Evolutionary conservation across 352 stramenopile species (phyloP), one percentile per base, ranked within the genome.

Genomic region (Peronosclerospora sorghi): DNA sequence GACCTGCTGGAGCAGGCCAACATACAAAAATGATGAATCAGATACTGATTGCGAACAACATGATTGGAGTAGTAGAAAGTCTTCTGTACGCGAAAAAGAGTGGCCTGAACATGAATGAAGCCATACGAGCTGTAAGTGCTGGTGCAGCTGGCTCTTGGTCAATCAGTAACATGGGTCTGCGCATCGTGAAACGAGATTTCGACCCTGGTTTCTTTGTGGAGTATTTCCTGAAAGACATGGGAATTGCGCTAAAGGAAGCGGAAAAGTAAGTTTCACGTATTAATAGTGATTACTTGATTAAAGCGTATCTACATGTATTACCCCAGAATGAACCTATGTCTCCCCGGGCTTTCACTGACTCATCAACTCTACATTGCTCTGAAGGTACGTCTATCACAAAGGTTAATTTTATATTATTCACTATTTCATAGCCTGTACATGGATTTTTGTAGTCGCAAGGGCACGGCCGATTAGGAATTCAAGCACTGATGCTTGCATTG

Each of bases 21-120:
- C 76, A 93, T 51, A 94, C 84, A 13, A 95, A 96, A 68, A 93
- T 94, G 80, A 83, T 96, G 43, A 96, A 95, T 56, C 85, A 96
- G 48, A 86, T 91, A 50, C 43, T 90, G 55, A 92, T 92, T 42
- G 71, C 76, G 28, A 88, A 74, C 34, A 87, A 83, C 51, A 92
- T 92, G 81, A 89, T 95, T 40, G 85, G 83, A 24, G 77, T 95
- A 7, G 76, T 86, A 7, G 85, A 96, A 62, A 73, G 82, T 5
- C 54, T 96, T 40, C 46, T 96, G 23, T 95, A 95, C 53, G 83
- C 80, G 20, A 85, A 93, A 56, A 83, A 78, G 39, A 82, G 75
- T 24, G 85, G 85, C 7, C 54, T 96, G 17, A 75, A 95, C 44
- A 78, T 94, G 59, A 65, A 91, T 37, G 82, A 95, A 65, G 75